These are phyloP conservation scores for Oryza glumipatula DNA, from an alignment of 176 grass and related monocot genomes.

Conservation along the genomic window DNA sequence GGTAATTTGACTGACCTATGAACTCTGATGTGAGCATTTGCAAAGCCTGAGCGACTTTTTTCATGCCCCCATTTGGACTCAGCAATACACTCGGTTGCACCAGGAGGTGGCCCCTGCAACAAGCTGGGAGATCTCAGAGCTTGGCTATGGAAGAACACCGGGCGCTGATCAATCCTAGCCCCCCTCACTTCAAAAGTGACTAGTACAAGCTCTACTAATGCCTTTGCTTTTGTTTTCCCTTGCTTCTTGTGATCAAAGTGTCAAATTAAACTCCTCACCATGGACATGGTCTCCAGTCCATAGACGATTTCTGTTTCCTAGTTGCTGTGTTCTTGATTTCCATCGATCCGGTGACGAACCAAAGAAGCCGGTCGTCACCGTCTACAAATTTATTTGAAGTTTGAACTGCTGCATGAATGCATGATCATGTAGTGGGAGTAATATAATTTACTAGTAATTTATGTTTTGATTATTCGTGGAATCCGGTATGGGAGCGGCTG, in stretches of 20 bases:
- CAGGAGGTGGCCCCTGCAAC: conserved; percentile 57
- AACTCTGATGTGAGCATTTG: too few relatives aligned
- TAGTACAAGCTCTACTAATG: not conserved
- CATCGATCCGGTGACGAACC: not conserved
- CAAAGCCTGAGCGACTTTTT: not conserved
- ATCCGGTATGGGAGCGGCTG: not conserved
- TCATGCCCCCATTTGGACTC: not conserved
- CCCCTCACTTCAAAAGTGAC: not conserved
- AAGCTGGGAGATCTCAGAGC: conserved; percentile 71
- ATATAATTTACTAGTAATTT: not conserved
- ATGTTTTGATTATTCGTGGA: conserved; percentile 4
- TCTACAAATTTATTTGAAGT: conserved; percentile 6
- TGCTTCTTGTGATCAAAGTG: not conserved
- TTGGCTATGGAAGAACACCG: conserved; percentile 54
- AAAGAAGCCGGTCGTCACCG: not conserved
- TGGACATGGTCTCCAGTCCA: not conserved
- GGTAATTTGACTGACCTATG: conserved; percentile 30
- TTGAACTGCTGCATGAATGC: conserved; percentile 9
- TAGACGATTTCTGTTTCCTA: not conserved
- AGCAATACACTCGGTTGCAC: conserved; percentile 73
- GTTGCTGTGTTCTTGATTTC: not conserved
- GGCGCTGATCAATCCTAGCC: conserved; percentile 5
- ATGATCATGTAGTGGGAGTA: not conserved
- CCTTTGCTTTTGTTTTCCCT: not conserved
- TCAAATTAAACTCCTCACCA: not conserved